Base-by-base conservation (phyloP, 441 rosid genomes). In the Kokia cookei region DNA sequence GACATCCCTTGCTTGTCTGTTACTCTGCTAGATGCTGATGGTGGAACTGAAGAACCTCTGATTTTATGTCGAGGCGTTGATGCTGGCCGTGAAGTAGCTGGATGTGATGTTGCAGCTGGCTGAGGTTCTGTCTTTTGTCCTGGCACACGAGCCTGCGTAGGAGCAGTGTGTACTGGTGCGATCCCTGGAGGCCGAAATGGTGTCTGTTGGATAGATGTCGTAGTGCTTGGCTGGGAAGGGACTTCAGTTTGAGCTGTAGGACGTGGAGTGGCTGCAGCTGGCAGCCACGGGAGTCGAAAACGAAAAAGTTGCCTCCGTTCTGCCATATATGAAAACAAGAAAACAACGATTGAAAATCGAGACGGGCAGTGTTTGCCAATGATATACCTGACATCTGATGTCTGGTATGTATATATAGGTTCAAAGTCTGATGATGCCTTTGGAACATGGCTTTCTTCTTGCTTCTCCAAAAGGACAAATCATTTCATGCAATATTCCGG, bases 231-330 rank as follows among this genome's bases (percentile, higher is more conserved):
- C 71, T 40, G 86, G 35, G 88, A 32, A 14, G 87, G 80, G 66
- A 86, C 32, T 22, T 57, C 61, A 54, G 77, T 64, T 73, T 71
- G 77, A 43, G 37, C 17, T 0, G 70, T 2, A 27, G 82, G 82
- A 9, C 45, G 54, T 37, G 81, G 64, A 59, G 60, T 19, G 15
- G 69, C 22, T 32, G 73, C 29, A 13, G 84, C 77, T 4, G 87
- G 65, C 26, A 84, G 78, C 96, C 92, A 89, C n/a, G 96, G 92
- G 50, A 87, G 82, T 54, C 88, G 81, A 71, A 89, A 89, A 15
- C 93, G 90, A 66, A 86, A 84, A 22, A 63, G 24, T 58, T 65
- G 87, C 74, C 94, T 86, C 71, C 73, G 88, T 1, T 86, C 86
- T 26, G 80, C 80, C 90, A 89, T 88, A 8, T 78, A 7, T 75